Evolutionary conservation across 306 rosid species (phyloP).

Genomic region (Carpinus fangiana): DNA sequence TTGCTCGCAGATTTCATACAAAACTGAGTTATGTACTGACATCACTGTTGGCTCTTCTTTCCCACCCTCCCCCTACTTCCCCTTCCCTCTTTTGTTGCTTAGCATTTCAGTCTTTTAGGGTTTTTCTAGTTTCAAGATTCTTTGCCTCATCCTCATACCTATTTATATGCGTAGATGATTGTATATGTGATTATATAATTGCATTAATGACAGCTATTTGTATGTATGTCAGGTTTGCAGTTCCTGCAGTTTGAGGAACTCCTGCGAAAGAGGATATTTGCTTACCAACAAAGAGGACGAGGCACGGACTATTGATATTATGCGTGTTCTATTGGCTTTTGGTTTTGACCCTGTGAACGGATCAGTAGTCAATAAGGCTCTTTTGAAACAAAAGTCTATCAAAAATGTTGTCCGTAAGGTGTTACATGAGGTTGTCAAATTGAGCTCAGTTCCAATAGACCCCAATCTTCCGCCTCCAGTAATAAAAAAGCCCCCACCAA

Average conservation of each 20-base stretch:
- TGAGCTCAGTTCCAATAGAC: slow-evolving; percentile 93
- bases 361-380: slow-evolving; percentile 53
- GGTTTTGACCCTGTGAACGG: slow-evolving; percentile 84
- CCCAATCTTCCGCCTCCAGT: slow-evolving; percentile 89
- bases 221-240: slow-evolving; percentile 86
- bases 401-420: slow-evolving; percentile 82
- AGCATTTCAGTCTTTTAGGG: background rate
- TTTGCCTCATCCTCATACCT: slow-evolving; percentile 5
- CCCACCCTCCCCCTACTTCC: background rate
- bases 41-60: background rate
- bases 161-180: slow-evolving; percentile 2
- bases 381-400: slow-evolving; percentile 74
- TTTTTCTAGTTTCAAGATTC: background rate
- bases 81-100: slow-evolving; percentile 2
- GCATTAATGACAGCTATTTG: slow-evolving; percentile 28
- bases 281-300: slow-evolving; percentile 88
- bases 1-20: background rate
- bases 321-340: slow-evolving; percentile 72
- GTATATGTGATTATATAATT: slow-evolving; percentile 4
- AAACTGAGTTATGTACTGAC: background rate
- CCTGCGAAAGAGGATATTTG: slow-evolving; percentile 81
- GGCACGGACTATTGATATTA: slow-evolving; percentile 82
- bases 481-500: slow-evolving; percentile 78
- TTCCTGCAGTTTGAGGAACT: slow-evolving; percentile 95
- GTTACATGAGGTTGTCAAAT: slow-evolving; percentile 90